phyloP scores from a whole-genome alignment of 1,284 basidiomycete genomes.

The Cystobasidium slooffiae region DNA sequence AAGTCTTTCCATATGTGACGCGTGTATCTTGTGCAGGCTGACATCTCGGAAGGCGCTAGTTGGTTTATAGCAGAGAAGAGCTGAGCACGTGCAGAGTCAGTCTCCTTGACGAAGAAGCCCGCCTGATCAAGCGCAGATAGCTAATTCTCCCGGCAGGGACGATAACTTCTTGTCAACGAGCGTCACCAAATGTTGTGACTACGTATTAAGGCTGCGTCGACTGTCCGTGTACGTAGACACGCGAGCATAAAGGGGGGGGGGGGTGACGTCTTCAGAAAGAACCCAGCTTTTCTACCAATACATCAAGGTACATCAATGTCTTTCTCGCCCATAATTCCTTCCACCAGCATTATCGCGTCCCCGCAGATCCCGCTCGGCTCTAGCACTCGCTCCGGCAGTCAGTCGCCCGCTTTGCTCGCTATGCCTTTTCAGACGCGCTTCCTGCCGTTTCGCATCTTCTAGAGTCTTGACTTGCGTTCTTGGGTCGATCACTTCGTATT shows the following conservation, averaged over 20 bases:
- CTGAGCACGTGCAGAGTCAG: background rate
- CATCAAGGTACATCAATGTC: too few species aligned
- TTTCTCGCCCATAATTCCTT: slow-evolving; percentile 29
- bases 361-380: slow-evolving; percentile 27
- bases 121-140: too few species aligned
- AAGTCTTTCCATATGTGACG: slow-evolving; percentile 49
- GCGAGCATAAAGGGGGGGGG: too few species aligned
- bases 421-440: slow-evolving; percentile 35
- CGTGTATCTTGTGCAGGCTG: slow-evolving; percentile 44
- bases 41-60: slow-evolving; percentile 10
- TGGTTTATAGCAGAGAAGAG: too few species aligned
- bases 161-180: too few species aligned
- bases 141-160: too few species aligned
- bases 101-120: background rate
- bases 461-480: slow-evolving; percentile 38
- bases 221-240: too few species aligned
- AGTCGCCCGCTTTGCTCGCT: slow-evolving; percentile 27
- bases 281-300: too few species aligned
- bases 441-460: slow-evolving; percentile 45
- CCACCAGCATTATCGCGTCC: slow-evolving; percentile 29
- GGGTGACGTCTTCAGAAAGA: too few species aligned
- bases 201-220: too few species aligned
- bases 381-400: slow-evolving; percentile 19
- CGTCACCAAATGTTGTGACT: too few species aligned
- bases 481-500: slow-evolving; percentile 46